Evolutionary conservation across 768 basidiomycete genomes (phyloP).

Genomic region (Peribolospora kevripleyi): DNA sequence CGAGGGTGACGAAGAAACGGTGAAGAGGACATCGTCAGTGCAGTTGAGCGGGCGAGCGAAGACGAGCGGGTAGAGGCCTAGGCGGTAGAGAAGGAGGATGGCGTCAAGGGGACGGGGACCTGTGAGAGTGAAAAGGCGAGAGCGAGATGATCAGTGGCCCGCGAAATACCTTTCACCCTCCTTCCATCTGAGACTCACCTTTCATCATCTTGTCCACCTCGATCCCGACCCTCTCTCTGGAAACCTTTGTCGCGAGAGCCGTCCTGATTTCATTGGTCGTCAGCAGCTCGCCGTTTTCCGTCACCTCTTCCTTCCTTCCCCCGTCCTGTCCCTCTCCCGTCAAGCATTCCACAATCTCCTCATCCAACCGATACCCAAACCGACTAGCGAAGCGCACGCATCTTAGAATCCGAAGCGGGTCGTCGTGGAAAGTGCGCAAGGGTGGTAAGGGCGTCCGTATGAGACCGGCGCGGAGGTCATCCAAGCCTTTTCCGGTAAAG

Average conservation of each 20-base stretch:
- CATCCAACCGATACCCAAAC: constrained; percentile 55
- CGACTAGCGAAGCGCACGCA: constrained; percentile 78
- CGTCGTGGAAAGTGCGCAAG: constrained; percentile 68
- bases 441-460: constrained; percentile 78
- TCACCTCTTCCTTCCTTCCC: constrained; percentile 10
- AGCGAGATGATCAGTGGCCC: not conserved
- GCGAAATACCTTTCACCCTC: not conserved
- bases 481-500: constrained; percentile 59
- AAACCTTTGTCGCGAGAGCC: constrained; percentile 53
- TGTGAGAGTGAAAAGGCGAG: constrained; percentile 16
- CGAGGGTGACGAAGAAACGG: not conserved
- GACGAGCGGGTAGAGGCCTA: constrained; percentile 36
- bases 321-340: constrained; percentile 15
- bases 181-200: constrained; percentile 25
- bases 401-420: constrained; percentile 75
- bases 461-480: constrained; percentile 36
- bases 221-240: constrained; percentile 70
- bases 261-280: constrained; percentile 22
- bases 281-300: constrained; percentile 4
- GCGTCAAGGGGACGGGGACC: constrained; percentile 51
- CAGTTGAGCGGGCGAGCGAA: constrained; percentile 12
- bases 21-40: not conserved
- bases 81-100: constrained; percentile 44
- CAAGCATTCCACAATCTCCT: constrained; percentile 28
- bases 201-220: constrained; percentile 87